Base-by-base conservation (phyloP, 1,139 yeast species). In the Eremothecium coryli region DNA sequence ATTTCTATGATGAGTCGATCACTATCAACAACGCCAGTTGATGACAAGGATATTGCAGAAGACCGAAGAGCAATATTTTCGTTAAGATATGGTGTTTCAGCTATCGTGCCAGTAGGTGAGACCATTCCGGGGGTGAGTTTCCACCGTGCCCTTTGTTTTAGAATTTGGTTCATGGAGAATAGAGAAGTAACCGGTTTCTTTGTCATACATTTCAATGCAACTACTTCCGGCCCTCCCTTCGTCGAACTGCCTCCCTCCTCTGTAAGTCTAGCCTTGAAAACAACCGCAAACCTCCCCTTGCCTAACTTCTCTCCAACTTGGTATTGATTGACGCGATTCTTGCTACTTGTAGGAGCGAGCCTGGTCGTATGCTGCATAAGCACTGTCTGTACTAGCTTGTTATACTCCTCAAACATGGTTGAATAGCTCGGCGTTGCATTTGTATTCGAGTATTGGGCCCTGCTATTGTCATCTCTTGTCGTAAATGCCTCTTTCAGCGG, bases 251-350 rank as follows among this genome's bases (percentile, higher is more conserved):
- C 13, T n/a, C 7, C 9, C 4, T 14, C 30, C 5, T 16, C 20
- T 4, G 7, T 14, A 11, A 10, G 20, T 15, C 12, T 5, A 4
- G 52, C 54, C 34, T 47, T 46, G 42, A 62, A 64, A 10, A 66
- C 70, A 38, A 63, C 62, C 7, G 69, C 69, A 44, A 58, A 65
- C 10, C 66, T 66, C 11, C 70, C 70, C 38, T 52, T 63, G 3
- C 70, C 70, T 17, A 63, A 36, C 11, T 40, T 38, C n/a, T 41
- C 38, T 1, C 38, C 47, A 12, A 54, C 24, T 12, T 38, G 38
- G 33, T 47, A 54, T 18, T 42, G 42, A 22, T 52, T 49, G 14
- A 40, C 20, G 18, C 17, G 27, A 6, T 20, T 15, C 8, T 18
- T 34, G 9, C n/a, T 26, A n/a, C 20, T 8, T 8, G 14, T 9